Evolutionary conservation across 495 filamentous ascomycete genomes (phyloP).

Genomic region (Chaetomium fimeti): DNA sequence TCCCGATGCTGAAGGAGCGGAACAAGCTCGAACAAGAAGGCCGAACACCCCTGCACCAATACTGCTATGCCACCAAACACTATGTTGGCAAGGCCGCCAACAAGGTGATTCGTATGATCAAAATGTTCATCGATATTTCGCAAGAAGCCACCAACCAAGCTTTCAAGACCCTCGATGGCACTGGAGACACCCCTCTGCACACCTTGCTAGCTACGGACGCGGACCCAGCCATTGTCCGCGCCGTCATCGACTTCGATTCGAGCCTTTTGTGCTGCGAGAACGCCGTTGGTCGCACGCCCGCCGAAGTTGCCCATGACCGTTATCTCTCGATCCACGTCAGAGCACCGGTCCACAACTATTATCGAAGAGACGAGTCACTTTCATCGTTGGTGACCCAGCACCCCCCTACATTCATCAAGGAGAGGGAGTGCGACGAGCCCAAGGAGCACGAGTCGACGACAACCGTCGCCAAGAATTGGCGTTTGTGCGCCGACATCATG

Average conservation of each 20-base stretch:
- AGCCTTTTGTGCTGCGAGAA: constrained; percentile 65
- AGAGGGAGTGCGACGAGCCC: not conserved
- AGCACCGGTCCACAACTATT: not conserved
- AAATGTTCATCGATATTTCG: constrained; percentile 52
- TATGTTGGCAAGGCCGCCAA: constrained; percentile 11
- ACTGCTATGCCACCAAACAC: not conserved
- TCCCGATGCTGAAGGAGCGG: constrained; percentile 41
- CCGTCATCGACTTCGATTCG: constrained; percentile 56
- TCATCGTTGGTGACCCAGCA: not conserved
- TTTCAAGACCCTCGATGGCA: constrained; percentile 61
- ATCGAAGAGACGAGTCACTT: not conserved
- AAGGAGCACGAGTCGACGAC: constrained; percentile 19
- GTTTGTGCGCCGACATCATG: constrained; percentile 33
- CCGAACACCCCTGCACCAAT: constrained; percentile 42
- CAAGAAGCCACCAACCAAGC: constrained; percentile 43
- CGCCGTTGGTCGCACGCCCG: constrained; percentile 64
- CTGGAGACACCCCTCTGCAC: constrained; percentile 67
- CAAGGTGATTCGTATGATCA: constrained; percentile 32
- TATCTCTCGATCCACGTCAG: constrained; percentile 39
- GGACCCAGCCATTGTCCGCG: constrained; percentile 37
- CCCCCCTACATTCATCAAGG: constrained; percentile 7
- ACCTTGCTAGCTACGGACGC: constrained; percentile 46
- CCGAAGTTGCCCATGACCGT: constrained; percentile 60
- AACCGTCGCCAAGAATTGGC: constrained; percentile 34
- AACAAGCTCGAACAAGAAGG: constrained; percentile 37